Conservation (phyloP, 139 green algal genomes). For the Trebouxia sp. region DNA sequence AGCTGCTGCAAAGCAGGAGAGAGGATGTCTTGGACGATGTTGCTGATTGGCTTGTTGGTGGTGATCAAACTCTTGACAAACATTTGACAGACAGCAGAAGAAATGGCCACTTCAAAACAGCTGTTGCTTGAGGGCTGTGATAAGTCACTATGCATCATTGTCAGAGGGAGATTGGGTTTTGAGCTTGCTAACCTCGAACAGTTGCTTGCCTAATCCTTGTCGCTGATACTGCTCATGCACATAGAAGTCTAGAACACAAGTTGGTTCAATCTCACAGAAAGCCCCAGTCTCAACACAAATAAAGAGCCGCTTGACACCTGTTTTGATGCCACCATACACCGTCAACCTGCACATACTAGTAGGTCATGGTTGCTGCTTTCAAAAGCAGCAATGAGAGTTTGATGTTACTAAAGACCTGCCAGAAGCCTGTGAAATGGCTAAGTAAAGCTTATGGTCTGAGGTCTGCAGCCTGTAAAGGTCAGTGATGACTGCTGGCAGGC, state of each 20-base stretch:
- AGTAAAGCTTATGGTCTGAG: conserved; percentile 50
- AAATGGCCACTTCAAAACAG: no score
- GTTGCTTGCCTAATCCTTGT: conserved; percentile 58
- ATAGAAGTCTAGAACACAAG: conserved; percentile 86
- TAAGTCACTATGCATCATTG: no score
- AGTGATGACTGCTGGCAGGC: conserved; percentile 45
- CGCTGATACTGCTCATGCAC: conserved; percentile 80
- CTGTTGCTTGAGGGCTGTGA: no score
- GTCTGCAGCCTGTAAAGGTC: conserved; percentile 41
- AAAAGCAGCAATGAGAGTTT: background rate
- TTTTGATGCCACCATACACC: conserved; percentile 70
- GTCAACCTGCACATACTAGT: conserved; percentile 23
- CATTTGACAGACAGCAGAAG: no score
- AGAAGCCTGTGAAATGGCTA: conserved; percentile 24
- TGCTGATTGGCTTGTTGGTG: background rate
- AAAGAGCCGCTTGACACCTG: conserved; percentile 71
- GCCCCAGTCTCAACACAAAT: conserved; percentile 43
- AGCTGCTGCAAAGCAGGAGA: no score
- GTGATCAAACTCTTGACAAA: no score
- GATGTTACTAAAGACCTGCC: background rate
- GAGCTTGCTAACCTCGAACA: conserved; percentile 66
- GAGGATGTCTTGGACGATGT: no score
- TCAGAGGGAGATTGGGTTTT: no score
- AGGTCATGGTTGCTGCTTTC: background rate
- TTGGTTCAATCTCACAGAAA: conserved; percentile 59